Base-by-base conservation (phyloP, 768 basidiomycete genomes). In the Coprinopsis strossmayeri region DNA sequence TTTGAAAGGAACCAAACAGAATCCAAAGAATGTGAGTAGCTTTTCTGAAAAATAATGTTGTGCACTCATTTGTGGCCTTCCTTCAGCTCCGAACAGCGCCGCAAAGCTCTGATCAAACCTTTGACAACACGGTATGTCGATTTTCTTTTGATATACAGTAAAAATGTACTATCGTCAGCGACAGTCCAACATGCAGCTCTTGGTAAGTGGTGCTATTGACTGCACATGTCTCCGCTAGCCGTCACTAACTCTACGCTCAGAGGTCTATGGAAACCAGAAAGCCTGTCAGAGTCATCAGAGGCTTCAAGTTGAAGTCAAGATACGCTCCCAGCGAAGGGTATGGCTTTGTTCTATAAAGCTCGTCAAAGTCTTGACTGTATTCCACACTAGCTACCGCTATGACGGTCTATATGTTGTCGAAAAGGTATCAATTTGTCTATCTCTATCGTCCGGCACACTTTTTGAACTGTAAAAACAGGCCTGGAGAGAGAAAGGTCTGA, bases 331-430 rank as follows among this genome's bases (percentile, higher is more conserved):
- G 65, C 21, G 82, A 87, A 72, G 91, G 91, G 82, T 86, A 55
- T 45, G 64, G 51, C 13, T 13, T 43, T 7, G 43, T 11, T 52
- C 28, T 42, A n/a, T 4, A 18, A 17, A 17, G 18, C 25, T 9
- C 15, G 15, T n/a, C 51, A 0, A 27, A 20, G 7, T 38, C 11
- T n/a, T 38, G 9, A 28, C 20, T 18, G 28, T 46, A 3, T 41
- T 25, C 37, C 21, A 20, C 49, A 30, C 34, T 46, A 87, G 88
- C 21, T 96, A 93, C 61, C 81, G 91, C 7, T 96, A 96, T 59
- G 92, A 95, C 56, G 93, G 93, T 1, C 70, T 96, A 10, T 96
- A 95, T 60, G 67, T 59, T 1, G 85, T 91, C 13, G 85, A 85
- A 64, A 81, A 82, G 70, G 87, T 78, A 52, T 42, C 67, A 17